Conservation (phyloP, 169 alveolate genomes). For the Plasmodium sp. region DNA sequence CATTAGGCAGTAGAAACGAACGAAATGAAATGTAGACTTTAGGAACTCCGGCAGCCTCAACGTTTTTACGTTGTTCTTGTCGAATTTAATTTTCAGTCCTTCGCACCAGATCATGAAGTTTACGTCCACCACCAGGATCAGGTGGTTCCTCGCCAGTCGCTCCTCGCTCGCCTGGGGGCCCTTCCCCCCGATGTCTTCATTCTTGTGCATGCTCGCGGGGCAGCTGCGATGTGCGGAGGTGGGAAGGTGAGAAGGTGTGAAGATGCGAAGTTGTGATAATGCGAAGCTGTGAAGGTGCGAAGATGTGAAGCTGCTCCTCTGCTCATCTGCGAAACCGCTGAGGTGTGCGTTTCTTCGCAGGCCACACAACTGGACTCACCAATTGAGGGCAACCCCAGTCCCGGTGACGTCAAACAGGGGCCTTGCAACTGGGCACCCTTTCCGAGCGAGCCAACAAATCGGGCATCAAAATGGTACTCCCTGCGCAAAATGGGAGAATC, state of each 20-base stretch:
- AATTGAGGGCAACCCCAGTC: background rate
- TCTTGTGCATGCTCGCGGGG: constrained; percentile 30
- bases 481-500: background rate
- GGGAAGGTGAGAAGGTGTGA: background rate
- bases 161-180: constrained; percentile 17
- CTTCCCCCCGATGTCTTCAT: constrained; percentile 22
- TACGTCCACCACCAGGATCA: constrained; percentile 51
- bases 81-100: constrained; percentile 68
- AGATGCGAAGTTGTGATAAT: background rate
- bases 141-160: constrained; percentile 4
- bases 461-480: background rate
- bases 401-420: background rate
- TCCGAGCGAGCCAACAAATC: background rate
- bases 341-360: background rate
- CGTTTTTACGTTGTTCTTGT: constrained; percentile 30
- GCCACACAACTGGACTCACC: background rate
- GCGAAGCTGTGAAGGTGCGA: too few species aligned
- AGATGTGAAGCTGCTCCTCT: too few species aligned
- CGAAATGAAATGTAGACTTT: constrained; percentile 45
- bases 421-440: background rate
- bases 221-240: background rate
- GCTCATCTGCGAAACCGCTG: background rate
- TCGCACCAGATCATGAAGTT: constrained; percentile 59
- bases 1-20: constrained; percentile 63
- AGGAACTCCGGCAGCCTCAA: constrained; percentile 34